These are phyloP conservation scores for Aquilaria agallochum DNA, from an alignment of 441 rosid species.

Conservation along the genomic window DNA sequence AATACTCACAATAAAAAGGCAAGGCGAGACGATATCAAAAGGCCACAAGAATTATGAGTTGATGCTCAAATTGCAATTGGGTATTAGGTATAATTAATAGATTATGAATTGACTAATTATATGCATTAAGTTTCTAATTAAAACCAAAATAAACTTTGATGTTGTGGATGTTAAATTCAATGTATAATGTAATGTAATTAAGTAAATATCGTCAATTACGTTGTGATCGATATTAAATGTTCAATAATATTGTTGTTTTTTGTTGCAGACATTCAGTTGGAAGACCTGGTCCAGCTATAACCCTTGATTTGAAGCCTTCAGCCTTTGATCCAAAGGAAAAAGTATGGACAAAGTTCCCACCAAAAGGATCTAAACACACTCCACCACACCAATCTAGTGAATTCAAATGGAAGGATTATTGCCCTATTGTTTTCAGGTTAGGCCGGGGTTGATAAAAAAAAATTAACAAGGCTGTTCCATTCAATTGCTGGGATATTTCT, in stretches of 20 bases:
- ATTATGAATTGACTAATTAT: no score
- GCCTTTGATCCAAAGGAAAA: constrained; percentile 89
- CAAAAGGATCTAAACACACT: constrained; percentile 85
- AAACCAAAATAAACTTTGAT: no score
- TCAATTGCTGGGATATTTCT: no score
- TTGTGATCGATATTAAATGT: no score
- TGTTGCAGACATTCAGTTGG: constrained; percentile 76
- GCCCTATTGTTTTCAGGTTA: constrained; percentile 93
- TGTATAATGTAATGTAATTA: no score
- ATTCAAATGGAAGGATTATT: constrained; percentile 92
- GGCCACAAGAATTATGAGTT: constrained; percentile 30
- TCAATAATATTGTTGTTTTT: constrained; percentile 4
- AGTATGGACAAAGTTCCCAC: constrained; percentile 88
- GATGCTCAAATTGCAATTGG: constrained; percentile 35
- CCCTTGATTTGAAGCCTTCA: constrained; percentile 76
- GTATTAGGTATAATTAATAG: constrained; percentile 17
- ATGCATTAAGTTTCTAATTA: no score
- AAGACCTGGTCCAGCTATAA: constrained; percentile 74
- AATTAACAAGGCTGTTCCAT: constrained; percentile 1
- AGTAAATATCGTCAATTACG: background rate
- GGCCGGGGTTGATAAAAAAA: background rate
- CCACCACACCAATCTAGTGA: constrained; percentile 91
- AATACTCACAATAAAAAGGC: constrained; percentile 26
- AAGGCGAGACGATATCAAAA: constrained; percentile 27
- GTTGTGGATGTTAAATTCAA: no score